phyloP scores from a whole-genome alignment of 805 yeast genomes.

The Hanseniaspora taiwanica region DNA sequence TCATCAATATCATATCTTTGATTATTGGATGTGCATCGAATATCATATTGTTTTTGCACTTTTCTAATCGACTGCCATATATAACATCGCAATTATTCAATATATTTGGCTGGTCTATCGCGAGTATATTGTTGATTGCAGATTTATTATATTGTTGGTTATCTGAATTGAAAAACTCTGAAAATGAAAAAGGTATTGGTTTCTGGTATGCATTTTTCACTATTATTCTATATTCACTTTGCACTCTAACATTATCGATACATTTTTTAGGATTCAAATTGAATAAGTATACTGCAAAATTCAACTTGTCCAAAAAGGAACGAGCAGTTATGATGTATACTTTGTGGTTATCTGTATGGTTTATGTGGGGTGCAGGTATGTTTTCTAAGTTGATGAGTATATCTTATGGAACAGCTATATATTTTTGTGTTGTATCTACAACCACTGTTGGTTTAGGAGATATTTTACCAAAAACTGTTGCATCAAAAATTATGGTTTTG shows the following conservation, averaged over 20 bases:
- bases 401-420: slow-evolving; percentile 53
- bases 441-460: slow-evolving; percentile 79
- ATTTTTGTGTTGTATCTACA: slow-evolving; percentile 59
- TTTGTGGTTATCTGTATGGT: slow-evolving; percentile 52
- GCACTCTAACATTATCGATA: slow-evolving; percentile 37
- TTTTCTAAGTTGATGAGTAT: slow-evolving; percentile 34
- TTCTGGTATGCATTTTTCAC: slow-evolving; percentile 72
- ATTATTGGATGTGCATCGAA: slow-evolving; percentile 57
- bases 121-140: slow-evolving; percentile 38
- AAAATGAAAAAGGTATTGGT: slow-evolving; percentile 37
- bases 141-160: slow-evolving; percentile 20
- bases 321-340: slow-evolving; percentile 64
- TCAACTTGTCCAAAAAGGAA: slow-evolving; percentile 55
- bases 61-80: slow-evolving; percentile 45
- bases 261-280: slow-evolving; percentile 51
- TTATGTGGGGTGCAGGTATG: slow-evolving; percentile 55
- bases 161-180: slow-evolving; percentile 11
- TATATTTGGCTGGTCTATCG: slow-evolving; percentile 50
- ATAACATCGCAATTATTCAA: slow-evolving; percentile 48
- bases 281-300: slow-evolving; percentile 53
- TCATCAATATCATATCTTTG: slow-evolving; percentile 50
- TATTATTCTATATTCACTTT: slow-evolving; percentile 42
- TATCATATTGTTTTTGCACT: slow-evolving; percentile 54
- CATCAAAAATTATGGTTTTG: slow-evolving; percentile 45
- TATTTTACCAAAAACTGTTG: slow-evolving; percentile 38